Conservation (phyloP, 2,329 filamentous ascomycete species). For the Waltergamsia citrina region DNA sequence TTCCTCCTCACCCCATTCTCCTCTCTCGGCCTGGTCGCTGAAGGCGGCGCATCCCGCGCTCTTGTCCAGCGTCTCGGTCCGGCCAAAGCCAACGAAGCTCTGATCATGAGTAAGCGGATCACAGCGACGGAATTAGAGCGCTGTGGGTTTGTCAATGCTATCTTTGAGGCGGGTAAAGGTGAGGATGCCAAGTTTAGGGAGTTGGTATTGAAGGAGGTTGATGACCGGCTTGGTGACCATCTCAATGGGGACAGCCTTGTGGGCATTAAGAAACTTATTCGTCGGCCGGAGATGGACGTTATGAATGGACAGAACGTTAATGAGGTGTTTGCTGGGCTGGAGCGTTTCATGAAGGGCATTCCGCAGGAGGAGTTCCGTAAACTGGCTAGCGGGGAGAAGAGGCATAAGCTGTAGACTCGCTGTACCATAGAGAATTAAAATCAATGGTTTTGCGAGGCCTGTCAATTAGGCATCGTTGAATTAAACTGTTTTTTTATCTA, state of each 20-base stretch:
- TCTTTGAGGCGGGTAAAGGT: conserved; percentile 53
- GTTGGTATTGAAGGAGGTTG: conserved; percentile 68
- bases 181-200: conserved; percentile 61
- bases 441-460: too few relatives aligned
- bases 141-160: conserved; percentile 77
- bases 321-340: conserved; percentile 80
- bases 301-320: conserved; percentile 69
- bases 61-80: conserved; percentile 76
- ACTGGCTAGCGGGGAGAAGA: conserved; percentile 81
- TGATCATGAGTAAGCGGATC: conserved; percentile 82
- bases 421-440: too few relatives aligned
- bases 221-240: conserved; percentile 72
- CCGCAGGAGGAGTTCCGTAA: conserved; percentile 86
- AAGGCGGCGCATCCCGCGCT: conserved; percentile 71
- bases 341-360: conserved; percentile 68
- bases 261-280: conserved; percentile 77
- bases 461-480: too few relatives aligned
- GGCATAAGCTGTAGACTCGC: conserved; percentile 67
- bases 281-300: conserved; percentile 60
- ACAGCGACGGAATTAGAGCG: conserved; percentile 61
- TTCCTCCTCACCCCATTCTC: conserved; percentile 90
- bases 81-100: conserved; percentile 78
- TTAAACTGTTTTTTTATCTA: conserved; percentile 1
- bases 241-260: conserved; percentile 70
- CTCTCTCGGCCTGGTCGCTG: conserved; percentile 79